Evolutionary conservation across 192 early-diverging fungal species (phyloP).

Genomic region (Coemansia sp.): DNA sequence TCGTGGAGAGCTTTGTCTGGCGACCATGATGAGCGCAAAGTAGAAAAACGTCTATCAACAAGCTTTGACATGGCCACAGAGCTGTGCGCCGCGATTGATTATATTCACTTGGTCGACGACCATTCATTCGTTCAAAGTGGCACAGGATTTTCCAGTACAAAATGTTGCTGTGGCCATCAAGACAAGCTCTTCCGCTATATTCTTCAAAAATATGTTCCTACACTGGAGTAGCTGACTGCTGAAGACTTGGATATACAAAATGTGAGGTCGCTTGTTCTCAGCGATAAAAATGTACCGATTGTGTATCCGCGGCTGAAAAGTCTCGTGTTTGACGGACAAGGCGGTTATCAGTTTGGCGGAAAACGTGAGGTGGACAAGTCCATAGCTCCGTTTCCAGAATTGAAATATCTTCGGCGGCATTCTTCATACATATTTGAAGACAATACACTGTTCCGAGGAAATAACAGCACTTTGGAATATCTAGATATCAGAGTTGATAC

Average conservation of each 20-base stretch:
- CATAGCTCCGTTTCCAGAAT: slow-evolving; percentile 19
- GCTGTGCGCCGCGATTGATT: background rate
- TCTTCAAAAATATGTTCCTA: background rate
- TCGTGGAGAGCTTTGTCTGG: background rate
- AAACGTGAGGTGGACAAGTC: background rate
- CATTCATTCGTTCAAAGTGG: background rate
- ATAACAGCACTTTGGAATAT: slow-evolving; percentile 9
- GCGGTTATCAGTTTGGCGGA: too few species aligned
- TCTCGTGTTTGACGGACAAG: background rate
- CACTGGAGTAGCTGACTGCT: background rate
- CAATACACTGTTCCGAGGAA: slow-evolving; percentile 8
- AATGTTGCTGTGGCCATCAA: background rate
- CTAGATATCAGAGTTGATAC: slow-evolving; percentile 24
- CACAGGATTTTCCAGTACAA: background rate
- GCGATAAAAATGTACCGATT: background rate
- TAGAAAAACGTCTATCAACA: background rate
- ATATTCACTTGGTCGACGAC: background rate
- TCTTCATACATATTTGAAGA: background rate
- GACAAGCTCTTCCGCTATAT: background rate
- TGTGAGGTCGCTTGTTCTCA: background rate
- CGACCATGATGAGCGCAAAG: too few species aligned
- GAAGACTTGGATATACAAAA: background rate
- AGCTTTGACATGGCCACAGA: background rate
- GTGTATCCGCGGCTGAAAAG: background rate
- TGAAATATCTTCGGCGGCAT: slow-evolving; percentile 12